phyloP scores from a whole-genome alignment of 139 green algal species.

The Coccomyxa sp. region DNA sequence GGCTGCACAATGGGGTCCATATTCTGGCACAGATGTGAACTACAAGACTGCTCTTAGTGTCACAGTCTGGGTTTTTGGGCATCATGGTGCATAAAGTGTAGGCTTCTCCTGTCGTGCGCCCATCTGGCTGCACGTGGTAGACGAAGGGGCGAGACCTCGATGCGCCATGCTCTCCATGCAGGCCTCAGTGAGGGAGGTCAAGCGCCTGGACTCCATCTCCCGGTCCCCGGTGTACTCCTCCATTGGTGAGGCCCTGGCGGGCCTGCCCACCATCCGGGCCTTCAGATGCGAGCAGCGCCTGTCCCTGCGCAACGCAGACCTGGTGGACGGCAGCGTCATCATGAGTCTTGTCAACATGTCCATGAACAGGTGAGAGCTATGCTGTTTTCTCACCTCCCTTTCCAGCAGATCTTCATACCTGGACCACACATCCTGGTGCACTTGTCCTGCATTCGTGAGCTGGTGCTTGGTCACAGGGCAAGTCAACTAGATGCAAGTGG shows the following conservation, averaged over 20 bases:
- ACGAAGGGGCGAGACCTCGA: too few species aligned
- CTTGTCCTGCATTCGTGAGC: too few species aligned
- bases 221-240: conserved; percentile 74
- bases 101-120: too few species aligned
- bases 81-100: background rate
- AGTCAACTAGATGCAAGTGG: too few species aligned
- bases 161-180: conserved; percentile 16
- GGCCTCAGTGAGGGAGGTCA: conserved; percentile 62
- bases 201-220: conserved; percentile 76
- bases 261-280: conserved; percentile 62
- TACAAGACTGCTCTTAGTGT: background rate
- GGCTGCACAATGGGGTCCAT: too few species aligned
- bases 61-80: background rate
- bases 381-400: background rate
- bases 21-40: too few species aligned
- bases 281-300: conserved; percentile 38
- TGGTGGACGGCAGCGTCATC: conserved; percentile 41
- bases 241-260: conserved; percentile 70
- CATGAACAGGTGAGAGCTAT: conserved; percentile 40
- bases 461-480: too few species aligned
- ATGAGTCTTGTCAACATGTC: conserved; percentile 49
- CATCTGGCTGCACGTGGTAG: background rate
- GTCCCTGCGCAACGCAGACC: conserved; percentile 13
- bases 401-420: background rate
- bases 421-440: too few species aligned